Percentiles rank a stretch among this genome's conserved stretches.
These are phyloP conservation scores for Zychaea mexicana DNA, from an alignment of 371 early-diverging fungal genomes.

Conservation along the genomic window DNA sequence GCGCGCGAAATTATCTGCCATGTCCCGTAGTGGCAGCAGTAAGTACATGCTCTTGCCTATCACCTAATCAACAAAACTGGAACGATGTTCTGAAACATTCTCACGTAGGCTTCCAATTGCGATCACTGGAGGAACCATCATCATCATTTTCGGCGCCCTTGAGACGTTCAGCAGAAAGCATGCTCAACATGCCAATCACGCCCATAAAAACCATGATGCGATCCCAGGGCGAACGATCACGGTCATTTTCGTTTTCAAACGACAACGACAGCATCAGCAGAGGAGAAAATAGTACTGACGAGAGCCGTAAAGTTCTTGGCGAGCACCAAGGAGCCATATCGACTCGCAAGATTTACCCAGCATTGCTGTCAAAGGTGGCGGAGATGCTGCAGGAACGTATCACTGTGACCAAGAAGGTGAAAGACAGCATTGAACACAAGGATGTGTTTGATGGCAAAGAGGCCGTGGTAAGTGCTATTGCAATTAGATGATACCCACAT, in stretches of 20 bases:
- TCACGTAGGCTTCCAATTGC: background rate
- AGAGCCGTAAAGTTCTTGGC: conserved; percentile 18
- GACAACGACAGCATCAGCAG: background rate
- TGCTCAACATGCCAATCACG: conserved; percentile 39
- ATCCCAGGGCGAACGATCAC: conserved; percentile 43
- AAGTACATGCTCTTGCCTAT: background rate
- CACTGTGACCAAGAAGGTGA: conserved; percentile 55
- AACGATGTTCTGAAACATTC: background rate
- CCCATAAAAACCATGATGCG: conserved; percentile 16
- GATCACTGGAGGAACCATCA: background rate
- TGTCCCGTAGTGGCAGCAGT: conserved; percentile 38
- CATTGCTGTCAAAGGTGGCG: conserved; percentile 81
- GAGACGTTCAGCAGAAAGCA: conserved; percentile 43
- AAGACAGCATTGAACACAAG: conserved; percentile 81
- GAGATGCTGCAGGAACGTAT: conserved; percentile 66
- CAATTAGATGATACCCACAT: background rate
- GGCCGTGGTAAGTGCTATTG: conserved; percentile 68
- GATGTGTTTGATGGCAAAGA: conserved; percentile 83
- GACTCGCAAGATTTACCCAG: conserved; percentile 70
- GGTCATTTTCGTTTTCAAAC: conserved; percentile 38
- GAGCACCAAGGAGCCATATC: conserved; percentile 11
- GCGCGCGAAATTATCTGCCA: conserved; percentile 46
- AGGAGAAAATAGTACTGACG: background rate
- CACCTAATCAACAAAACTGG: background rate
- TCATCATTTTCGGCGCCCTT: conserved; percentile 25